Conservation (phyloP, 257 asterid genomes). For the Striga asiatica region DNA sequence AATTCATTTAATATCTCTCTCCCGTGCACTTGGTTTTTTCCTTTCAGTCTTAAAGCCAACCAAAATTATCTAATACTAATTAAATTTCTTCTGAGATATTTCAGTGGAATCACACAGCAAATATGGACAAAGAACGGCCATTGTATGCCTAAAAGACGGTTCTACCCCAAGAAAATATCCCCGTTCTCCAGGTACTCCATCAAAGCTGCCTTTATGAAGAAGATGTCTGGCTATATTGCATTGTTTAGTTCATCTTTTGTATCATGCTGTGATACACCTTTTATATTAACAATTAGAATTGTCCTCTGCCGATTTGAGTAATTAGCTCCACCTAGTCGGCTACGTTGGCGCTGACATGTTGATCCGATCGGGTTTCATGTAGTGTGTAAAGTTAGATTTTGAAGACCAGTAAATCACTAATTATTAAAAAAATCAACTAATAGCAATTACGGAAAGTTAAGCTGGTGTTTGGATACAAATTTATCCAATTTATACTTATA, state of each 20-base stretch:
- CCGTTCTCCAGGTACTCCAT: constrained; percentile 75
- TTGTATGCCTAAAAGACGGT: constrained; percentile 57
- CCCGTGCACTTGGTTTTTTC: not conserved
- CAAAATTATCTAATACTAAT: constrained; percentile 2
- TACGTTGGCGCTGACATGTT: too few species aligned
- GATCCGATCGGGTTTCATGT: too few species aligned
- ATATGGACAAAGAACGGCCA: constrained; percentile 80
- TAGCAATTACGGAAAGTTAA: too few species aligned
- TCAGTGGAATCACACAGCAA: constrained; percentile 86
- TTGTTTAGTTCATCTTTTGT: constrained; percentile 1
- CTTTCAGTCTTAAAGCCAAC: not conserved
- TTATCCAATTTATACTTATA: too few species aligned
- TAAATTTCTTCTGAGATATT: constrained; percentile 17
- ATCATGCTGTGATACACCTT: not conserved
- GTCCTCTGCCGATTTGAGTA: not conserved
- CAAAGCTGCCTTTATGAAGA: constrained; percentile 61
- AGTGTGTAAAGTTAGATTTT: not conserved
- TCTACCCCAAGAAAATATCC: constrained; percentile 86
- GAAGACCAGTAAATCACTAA: not conserved
- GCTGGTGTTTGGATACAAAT: too few species aligned
- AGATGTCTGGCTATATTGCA: constrained; percentile 2
- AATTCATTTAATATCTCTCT: too few species aligned
- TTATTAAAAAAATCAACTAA: too few species aligned
- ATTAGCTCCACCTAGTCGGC: too few species aligned
- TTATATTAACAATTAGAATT: constrained; percentile 2